Conservation (phyloP, 495 filamentous ascomycete species). For the Halenospora varia region DNA sequence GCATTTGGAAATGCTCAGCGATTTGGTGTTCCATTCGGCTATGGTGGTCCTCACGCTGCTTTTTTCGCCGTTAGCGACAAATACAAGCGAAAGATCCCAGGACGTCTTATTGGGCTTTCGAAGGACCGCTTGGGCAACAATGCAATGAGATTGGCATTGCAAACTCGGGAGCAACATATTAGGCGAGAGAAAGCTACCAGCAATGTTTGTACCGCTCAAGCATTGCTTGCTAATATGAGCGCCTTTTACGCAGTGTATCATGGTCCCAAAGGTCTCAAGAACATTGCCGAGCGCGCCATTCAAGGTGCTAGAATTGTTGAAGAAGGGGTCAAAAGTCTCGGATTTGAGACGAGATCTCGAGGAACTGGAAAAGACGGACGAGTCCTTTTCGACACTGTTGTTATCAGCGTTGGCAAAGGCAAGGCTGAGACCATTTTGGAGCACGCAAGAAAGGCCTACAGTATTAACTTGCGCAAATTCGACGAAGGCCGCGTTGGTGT, state of each 20-base stretch:
- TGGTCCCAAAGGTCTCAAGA: constrained; percentile 78
- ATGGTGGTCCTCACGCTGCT: constrained; percentile 92
- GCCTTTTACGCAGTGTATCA: constrained; percentile 98
- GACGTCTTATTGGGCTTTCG: constrained; percentile 86
- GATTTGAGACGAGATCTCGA: constrained; percentile 56
- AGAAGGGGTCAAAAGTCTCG: constrained; percentile 59
- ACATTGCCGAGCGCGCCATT: constrained; percentile 76
- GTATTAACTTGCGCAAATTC: constrained; percentile 63
- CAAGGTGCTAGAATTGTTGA: constrained; percentile 68
- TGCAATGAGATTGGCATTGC: constrained; percentile 84
- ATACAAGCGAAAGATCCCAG: constrained; percentile 94
- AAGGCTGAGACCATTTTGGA: constrained; percentile 47
- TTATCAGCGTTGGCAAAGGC: constrained; percentile 53
- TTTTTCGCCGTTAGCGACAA: constrained; percentile 95
- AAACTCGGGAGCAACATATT: constrained; percentile 97
- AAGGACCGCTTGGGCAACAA: constrained; percentile 83
- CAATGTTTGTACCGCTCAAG: constrained; percentile 98
- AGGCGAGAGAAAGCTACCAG: constrained; percentile 96
- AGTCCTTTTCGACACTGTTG: constrained; percentile 76
- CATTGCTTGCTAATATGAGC: constrained; percentile 93
- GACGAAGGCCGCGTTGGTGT: constrained; percentile 58
- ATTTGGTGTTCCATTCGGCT: constrained; percentile 91
- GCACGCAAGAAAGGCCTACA: constrained; percentile 43
- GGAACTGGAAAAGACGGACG: constrained; percentile 50
- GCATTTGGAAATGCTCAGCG: constrained; percentile 96